Base-by-base conservation (phyloP, 371 early-diverging fungal genomes). In the Parasitella parasitica region DNA sequence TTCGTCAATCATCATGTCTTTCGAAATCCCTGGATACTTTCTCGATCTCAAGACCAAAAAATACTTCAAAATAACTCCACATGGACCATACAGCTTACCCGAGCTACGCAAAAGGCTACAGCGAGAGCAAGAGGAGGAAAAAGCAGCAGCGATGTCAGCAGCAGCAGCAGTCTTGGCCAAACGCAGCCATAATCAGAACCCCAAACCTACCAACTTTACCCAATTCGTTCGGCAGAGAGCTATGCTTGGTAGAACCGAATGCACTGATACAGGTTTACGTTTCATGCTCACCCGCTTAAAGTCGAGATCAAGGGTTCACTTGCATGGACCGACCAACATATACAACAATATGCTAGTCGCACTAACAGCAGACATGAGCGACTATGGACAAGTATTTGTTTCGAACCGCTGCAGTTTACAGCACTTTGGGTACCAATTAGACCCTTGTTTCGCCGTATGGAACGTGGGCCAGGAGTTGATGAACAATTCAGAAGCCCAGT, bases 351-450 rank as follows among this genome's bases (percentile, higher is more conserved):
- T 61, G 49, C 13, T 46, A 1, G 49, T 61, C 4, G 62, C 48
- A 22, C n/a, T 54, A n/a, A 60, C 54, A 30, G 3, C 35, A 0
- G 32, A 57, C 6, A 18, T 28, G 1, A 24, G 28, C 24, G 52
- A 57, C 16, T 50, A 56, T 24, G 69, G 69, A n/a, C 52, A 63
- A 30, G 35, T 64, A 4, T 36, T 59, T 39, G 7, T 56, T 2
- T 35, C 57, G 6, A 38, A 18, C 26, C 24, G 35, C n/a, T 15
- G 37, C 34, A n/a, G 36, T 11, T 8, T 69, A 8, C 27, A 57
- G 13, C 66, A 59, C n/a, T 74, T 57, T 59, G 73, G 71, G 34
- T 76, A 76, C 36, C 71, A 69, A 51, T 37, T 67, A 6, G 60
- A 65, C 8, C 76, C 76, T 41, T 57, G 50, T 2, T 76, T 72